Conservation (phyloP, 1,139 yeast genomes). For the Magnusiomyces paraingens region DNA sequence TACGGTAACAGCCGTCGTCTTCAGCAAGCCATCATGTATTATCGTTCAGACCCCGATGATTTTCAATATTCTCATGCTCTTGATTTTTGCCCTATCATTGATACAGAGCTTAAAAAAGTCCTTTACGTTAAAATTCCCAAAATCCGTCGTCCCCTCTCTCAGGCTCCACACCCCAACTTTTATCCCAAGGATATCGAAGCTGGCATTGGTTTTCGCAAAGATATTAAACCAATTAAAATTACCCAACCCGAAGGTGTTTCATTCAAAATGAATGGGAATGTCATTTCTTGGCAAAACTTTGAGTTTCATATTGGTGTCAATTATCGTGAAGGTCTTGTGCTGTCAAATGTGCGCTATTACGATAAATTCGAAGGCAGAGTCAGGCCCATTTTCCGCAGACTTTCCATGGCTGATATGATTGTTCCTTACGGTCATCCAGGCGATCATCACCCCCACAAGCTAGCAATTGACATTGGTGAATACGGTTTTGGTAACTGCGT, state of each 20-base stretch:
- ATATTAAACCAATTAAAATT: slow-evolving; percentile 55
- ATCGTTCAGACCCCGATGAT: slow-evolving; percentile 68
- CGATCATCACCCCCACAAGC: slow-evolving; percentile 76
- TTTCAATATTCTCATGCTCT: slow-evolving; percentile 79
- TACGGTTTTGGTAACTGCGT: slow-evolving; percentile 85
- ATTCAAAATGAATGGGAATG: slow-evolving; percentile 60
- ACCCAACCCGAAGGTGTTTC: slow-evolving; percentile 81
- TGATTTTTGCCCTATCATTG: slow-evolving; percentile 78
- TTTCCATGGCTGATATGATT: slow-evolving; percentile 75
- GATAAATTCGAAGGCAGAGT: slow-evolving; percentile 54
- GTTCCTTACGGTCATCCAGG: slow-evolving; percentile 80
- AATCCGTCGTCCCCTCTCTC: slow-evolving; percentile 65
- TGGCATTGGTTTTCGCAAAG: slow-evolving; percentile 54
- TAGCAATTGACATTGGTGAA: slow-evolving; percentile 81
- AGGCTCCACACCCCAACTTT: slow-evolving; percentile 60
- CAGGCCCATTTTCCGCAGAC: slow-evolving; percentile 68
- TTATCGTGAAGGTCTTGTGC: slow-evolving; percentile 78
- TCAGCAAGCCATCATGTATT: slow-evolving; percentile 76
- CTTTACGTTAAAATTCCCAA: slow-evolving; percentile 69
- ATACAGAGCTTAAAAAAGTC: slow-evolving; percentile 61
- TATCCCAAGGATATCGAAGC: slow-evolving; percentile 58
- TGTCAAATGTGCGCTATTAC: slow-evolving; percentile 64
- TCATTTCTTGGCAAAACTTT: slow-evolving; percentile 72
- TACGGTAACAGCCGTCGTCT: slow-evolving; percentile 72
- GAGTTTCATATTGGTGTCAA: slow-evolving; percentile 74